A percentile compares a stretch with the other conserved stretches of the same genome.
Evolutionary conservation across 2,329 filamentous ascomycete genomes (phyloP).

Genomic region (Zymoseptoria passerinii): DNA sequence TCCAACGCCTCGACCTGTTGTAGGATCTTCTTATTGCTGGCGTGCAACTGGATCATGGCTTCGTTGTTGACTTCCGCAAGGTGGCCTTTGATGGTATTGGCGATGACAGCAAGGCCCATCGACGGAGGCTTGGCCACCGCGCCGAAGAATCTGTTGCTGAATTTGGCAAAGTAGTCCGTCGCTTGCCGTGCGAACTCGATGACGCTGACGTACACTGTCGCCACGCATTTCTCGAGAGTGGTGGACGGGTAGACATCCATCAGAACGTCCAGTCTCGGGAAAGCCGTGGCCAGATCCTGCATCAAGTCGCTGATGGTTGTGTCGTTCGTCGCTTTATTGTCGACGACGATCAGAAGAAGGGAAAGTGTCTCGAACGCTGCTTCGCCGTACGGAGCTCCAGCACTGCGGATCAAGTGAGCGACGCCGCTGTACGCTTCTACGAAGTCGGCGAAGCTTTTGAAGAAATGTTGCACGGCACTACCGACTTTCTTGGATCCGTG

Average conservation of each 20-base stretch:
- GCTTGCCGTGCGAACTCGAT: slow-evolving; percentile 4
- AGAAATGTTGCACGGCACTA: not conserved
- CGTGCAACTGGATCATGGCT: not conserved
- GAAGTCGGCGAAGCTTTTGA: slow-evolving; percentile 4
- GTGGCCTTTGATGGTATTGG: not conserved
- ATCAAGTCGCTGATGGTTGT: not conserved
- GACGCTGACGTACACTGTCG: not conserved
- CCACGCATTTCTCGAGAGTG: slow-evolving; percentile 2
- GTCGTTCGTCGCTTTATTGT: not conserved
- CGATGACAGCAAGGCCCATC: not conserved
- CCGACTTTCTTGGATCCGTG: not conserved
- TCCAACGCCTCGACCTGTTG: not conserved
- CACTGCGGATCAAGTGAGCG: slow-evolving; percentile 3
- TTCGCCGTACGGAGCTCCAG: slow-evolving; percentile 8
- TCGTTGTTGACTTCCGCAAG: not conserved
- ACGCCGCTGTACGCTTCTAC: slow-evolving; percentile 10
- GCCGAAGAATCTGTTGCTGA: too few relatives aligned
- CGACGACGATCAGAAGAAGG: not conserved
- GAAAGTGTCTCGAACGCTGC: slow-evolving; percentile 8
- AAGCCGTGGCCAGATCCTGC: not conserved
- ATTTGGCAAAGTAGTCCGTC: slow-evolving; percentile 1
- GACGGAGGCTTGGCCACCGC: too few relatives aligned
- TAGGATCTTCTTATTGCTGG: not conserved
- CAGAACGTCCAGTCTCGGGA: slow-evolving; percentile 5
- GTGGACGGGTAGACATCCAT: not conserved